Percentiles rank a stretch among this genome's conserved stretches.
These are phyloP conservation scores for Apiospora pterosperma DNA, from an alignment of 2,329 filamentous ascomycete species.

Conservation along the genomic window DNA sequence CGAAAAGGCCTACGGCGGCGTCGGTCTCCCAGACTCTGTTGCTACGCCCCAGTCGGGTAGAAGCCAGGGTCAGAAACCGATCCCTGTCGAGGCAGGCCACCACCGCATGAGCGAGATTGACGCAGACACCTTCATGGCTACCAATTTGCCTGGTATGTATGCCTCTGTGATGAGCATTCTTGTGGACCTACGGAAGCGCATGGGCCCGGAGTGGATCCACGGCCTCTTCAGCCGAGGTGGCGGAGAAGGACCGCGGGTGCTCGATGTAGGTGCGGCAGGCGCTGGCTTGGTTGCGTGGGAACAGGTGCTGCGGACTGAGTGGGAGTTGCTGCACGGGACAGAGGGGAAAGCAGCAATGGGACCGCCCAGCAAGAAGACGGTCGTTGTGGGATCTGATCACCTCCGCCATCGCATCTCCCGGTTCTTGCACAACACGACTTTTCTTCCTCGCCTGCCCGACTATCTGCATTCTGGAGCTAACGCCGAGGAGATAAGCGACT, in stretches of 20 bases:
- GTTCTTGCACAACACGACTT: slow-evolving; percentile 84
- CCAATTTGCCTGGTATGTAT: slow-evolving; percentile 68
- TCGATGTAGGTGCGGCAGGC: slow-evolving; percentile 74
- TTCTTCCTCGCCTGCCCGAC: slow-evolving; percentile 88
- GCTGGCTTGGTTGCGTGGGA: slow-evolving; percentile 73
- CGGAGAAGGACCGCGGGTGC: slow-evolving; percentile 55
- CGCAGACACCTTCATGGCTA: slow-evolving; percentile 68
- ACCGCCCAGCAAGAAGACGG: slow-evolving; percentile 71
- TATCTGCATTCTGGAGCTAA: slow-evolving; percentile 66
- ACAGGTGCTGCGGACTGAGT: slow-evolving; percentile 77
- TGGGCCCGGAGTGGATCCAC: slow-evolving; percentile 69
- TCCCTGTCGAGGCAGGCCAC: slow-evolving; percentile 62
- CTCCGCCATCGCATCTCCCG: slow-evolving; percentile 72
- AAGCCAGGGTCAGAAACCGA: slow-evolving; percentile 58
- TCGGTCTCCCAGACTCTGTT: slow-evolving; percentile 71
- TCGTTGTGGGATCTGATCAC: slow-evolving; percentile 71
- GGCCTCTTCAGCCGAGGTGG: slow-evolving; percentile 58
- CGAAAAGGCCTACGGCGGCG: slow-evolving; percentile 72
- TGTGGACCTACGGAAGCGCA: slow-evolving; percentile 69
- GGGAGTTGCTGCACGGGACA: slow-evolving; percentile 59
- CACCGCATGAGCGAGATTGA: slow-evolving; percentile 71
- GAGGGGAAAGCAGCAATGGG: slow-evolving; percentile 37
- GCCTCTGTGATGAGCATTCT: slow-evolving; percentile 64
- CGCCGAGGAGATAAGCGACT: slow-evolving; percentile 56
- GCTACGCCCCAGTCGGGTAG: slow-evolving; percentile 58